Evolutionary conservation across 306 rosid genomes (phyloP).

Genomic region (Potentilla sterilis): DNA sequence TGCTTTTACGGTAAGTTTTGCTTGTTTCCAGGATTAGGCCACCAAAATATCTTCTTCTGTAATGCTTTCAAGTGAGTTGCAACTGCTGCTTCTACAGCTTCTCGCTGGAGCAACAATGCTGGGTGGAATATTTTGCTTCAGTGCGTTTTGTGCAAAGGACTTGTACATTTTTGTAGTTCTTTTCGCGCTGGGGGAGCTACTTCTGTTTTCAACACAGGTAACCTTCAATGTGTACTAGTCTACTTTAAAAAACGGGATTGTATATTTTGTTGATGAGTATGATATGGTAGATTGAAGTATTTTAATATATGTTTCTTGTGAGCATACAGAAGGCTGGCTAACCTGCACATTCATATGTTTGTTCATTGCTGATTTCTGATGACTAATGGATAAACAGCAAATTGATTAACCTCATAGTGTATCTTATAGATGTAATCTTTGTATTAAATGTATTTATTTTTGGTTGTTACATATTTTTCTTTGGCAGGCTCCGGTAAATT

Average conservation of each 20-base stretch:
- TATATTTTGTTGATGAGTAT: not conserved
- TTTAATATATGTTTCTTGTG: not conserved
- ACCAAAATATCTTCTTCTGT: not conserved
- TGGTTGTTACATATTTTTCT: slow-evolving; percentile 8
- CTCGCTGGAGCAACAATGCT: slow-evolving; percentile 77
- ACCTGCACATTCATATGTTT: not conserved
- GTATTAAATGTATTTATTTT: not conserved
- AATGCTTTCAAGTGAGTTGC: not conserved
- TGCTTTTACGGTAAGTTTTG: slow-evolving; percentile 70
- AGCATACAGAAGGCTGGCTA: not conserved
- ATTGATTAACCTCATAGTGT: not conserved
- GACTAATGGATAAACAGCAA: not conserved
- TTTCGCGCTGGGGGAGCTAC: slow-evolving; percentile 76
- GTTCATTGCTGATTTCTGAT: not conserved
- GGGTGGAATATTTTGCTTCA: slow-evolving; percentile 79
- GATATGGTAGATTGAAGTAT: not conserved
- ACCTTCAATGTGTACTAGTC: slow-evolving; percentile 12
- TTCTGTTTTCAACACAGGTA: slow-evolving; percentile 86
- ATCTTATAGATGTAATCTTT: not conserved
- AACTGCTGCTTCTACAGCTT: slow-evolving; percentile 55
- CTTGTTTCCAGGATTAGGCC: slow-evolving; percentile 15
- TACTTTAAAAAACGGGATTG: not conserved
- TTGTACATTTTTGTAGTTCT: slow-evolving; percentile 61
- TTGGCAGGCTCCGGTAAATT: slow-evolving; percentile 95
- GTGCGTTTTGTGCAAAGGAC: slow-evolving; percentile 69